These are phyloP conservation scores for Fragaria ananassa DNA, from an alignment of 306 rosid species.

Conservation along the genomic window DNA sequence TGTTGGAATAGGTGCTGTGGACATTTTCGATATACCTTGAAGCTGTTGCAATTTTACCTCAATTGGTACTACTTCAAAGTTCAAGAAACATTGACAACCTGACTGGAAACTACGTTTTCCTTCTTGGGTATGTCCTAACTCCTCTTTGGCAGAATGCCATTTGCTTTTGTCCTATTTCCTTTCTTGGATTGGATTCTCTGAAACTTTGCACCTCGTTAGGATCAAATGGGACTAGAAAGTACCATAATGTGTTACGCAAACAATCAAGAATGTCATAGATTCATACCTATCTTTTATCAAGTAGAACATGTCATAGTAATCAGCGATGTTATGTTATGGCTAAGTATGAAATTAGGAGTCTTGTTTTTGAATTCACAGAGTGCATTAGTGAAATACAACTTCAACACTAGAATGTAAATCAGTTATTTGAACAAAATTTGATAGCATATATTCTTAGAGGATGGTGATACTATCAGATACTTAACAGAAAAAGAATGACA, in stretches of 20 bases:
- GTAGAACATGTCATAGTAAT: not conserved
- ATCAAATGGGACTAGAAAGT: not conserved
- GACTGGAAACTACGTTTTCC: slow-evolving; percentile 27
- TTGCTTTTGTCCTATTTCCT: not conserved
- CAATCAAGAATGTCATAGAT: not conserved
- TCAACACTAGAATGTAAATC: not conserved
- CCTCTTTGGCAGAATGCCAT: not conserved
- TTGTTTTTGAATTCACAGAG: not conserved
- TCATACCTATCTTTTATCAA: not conserved
- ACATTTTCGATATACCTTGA: slow-evolving; percentile 30
- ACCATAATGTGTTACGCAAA: not conserved
- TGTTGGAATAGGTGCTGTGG: slow-evolving; percentile 18
- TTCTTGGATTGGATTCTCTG: not conserved
- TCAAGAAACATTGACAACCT: slow-evolving; percentile 29
- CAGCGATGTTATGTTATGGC: not conserved
- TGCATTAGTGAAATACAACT: not conserved
- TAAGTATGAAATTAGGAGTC: not conserved
- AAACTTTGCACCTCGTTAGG: not conserved
- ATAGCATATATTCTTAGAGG: not conserved
- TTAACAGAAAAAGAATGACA: not conserved
- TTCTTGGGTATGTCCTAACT: slow-evolving; percentile 30
- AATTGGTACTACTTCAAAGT: slow-evolving; percentile 30
- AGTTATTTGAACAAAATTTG: not conserved
- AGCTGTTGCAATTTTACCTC: slow-evolving; percentile 32
- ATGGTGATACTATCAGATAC: not conserved